Evolutionary conservation across 148 eudicot species (phyloP), one percentile per base, ranked within the genome.

Genomic region (Salicornia ramosissima): DNA sequence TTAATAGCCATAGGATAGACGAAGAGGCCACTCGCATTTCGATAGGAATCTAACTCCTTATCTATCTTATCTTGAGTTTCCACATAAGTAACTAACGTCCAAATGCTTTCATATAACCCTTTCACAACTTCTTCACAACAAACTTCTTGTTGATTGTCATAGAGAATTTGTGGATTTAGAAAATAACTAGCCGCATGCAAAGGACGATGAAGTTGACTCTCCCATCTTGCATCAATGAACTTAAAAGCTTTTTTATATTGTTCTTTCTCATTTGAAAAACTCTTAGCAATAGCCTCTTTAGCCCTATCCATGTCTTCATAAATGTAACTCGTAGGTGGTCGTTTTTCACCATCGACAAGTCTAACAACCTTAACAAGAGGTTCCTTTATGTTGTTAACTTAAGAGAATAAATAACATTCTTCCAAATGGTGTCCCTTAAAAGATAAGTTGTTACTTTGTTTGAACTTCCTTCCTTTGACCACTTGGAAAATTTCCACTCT

Each of bases 181-280:
- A n/a, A n/a, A n/a, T n/a, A n/a, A n/a, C n/a, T n/a, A n/a, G n/a
- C n/a, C n/a, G n/a, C n/a, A n/a, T n/a, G n/a, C n/a, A n/a, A n/a
- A n/a, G n/a, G n/a, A n/a, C n/a, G n/a, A n/a, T n/a, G n/a, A n/a
- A n/a, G n/a, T n/a, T n/a, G n/a, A 10, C 68, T 43, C 10, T 75
- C 46, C 51, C 74, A 76, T n/a, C 70, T 64, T 25, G 22, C 19
- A 40, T 72, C 69, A 51, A 57, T 57, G 9, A 14, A 55, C 12
- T 14, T 45, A 66, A 67, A 45, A 2, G 49, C 59, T 14, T 55
- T 28, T 26, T 55, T 25, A 12, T 26, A 57, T 7, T 57, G 19
- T 9, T 57, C 62, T 36, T 57, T n/a, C 62, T 65, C 52, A 65
- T 65, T 43, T 25, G 45, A 46, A 57, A 29, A 57, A 28, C 34